Evolutionary conservation across 306 rosid genomes (phyloP).

Genomic region (Glycine latifolia): DNA sequence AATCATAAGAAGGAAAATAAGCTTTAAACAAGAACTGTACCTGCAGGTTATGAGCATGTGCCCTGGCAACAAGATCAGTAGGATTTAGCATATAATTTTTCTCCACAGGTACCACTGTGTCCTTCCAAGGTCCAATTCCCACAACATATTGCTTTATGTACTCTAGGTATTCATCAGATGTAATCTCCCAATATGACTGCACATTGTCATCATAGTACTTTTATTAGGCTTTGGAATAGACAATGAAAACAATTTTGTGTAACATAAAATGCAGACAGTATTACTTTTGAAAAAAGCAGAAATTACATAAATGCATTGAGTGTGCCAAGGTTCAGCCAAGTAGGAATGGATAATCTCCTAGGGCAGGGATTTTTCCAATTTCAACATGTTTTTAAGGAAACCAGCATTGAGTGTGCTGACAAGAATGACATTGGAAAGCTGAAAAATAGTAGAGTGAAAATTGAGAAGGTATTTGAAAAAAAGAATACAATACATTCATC

Average conservation of each 20-base stretch:
- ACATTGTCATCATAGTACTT: constrained; percentile 36
- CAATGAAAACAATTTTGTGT: not conserved
- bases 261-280: not conserved
- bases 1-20: constrained; percentile 13
- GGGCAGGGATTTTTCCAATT: not conserved
- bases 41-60: constrained; percentile 88
- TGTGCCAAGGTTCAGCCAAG: constrained; percentile 1
- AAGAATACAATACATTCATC: not conserved
- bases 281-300: not conserved
- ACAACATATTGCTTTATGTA: constrained; percentile 78
- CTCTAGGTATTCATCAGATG: constrained; percentile 73
- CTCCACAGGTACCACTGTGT: constrained; percentile 71
- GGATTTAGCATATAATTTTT: constrained; percentile 65
- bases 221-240: constrained; percentile 34
- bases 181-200: constrained; percentile 96
- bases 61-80: constrained; percentile 77
- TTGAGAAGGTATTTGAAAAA: constrained; percentile 3
- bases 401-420: not conserved
- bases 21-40: constrained; percentile 49
- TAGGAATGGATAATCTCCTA: not conserved
- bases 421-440: not conserved
- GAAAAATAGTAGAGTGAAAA: constrained; percentile 6
- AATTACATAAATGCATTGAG: not conserved
- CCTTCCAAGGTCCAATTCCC: constrained; percentile 98
- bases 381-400: constrained; percentile 16